These are phyloP conservation scores for Blastomyces parvus DNA, from an alignment of 2,329 filamentous ascomycete genomes.

Conservation along the genomic window DNA sequence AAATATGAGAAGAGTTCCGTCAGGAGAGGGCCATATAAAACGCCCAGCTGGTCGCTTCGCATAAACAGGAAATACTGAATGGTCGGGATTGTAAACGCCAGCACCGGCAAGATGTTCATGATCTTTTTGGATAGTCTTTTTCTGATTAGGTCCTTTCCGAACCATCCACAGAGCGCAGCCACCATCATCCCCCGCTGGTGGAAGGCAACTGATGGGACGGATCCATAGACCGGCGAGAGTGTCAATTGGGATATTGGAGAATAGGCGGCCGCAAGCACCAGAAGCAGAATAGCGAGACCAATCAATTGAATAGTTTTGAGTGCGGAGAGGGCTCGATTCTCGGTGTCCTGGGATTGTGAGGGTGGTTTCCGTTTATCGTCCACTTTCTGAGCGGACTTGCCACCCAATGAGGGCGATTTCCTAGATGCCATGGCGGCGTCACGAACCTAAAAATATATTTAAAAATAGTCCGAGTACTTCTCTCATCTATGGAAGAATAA, in stretches of 20 bases:
- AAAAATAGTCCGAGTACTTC: neutral
- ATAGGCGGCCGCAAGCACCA: slow-evolving; percentile 33
- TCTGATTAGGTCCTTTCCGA: slow-evolving; percentile 49
- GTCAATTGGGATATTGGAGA: slow-evolving; percentile 50
- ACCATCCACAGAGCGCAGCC: slow-evolving; percentile 62
- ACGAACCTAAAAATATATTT: neutral
- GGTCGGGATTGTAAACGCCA: slow-evolving; percentile 65
- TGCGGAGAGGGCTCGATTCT: slow-evolving; percentile 19
- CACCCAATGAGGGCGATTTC: neutral
- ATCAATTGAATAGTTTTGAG: slow-evolving; percentile 22
- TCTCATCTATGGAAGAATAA: neutral
- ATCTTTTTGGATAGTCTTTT: slow-evolving; percentile 42
- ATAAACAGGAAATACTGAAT: slow-evolving; percentile 63
- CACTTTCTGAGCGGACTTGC: neutral
- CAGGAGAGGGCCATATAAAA: slow-evolving; percentile 61
- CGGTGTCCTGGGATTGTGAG: slow-evolving; percentile 13
- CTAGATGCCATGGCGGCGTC: neutral
- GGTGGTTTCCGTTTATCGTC: neutral
- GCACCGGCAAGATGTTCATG: slow-evolving; percentile 53
- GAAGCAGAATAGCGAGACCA: slow-evolving; percentile 25
- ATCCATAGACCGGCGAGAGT: slow-evolving; percentile 80
- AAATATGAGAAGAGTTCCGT: slow-evolving; percentile 67
- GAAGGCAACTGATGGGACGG: slow-evolving; percentile 63
- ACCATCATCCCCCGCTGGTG: slow-evolving; percentile 59
- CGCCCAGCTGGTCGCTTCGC: slow-evolving; percentile 57